These are phyloP conservation scores for Trichoderma sp. DNA, from an alignment of 2,329 filamentous ascomycete species.

Conservation along the genomic window DNA sequence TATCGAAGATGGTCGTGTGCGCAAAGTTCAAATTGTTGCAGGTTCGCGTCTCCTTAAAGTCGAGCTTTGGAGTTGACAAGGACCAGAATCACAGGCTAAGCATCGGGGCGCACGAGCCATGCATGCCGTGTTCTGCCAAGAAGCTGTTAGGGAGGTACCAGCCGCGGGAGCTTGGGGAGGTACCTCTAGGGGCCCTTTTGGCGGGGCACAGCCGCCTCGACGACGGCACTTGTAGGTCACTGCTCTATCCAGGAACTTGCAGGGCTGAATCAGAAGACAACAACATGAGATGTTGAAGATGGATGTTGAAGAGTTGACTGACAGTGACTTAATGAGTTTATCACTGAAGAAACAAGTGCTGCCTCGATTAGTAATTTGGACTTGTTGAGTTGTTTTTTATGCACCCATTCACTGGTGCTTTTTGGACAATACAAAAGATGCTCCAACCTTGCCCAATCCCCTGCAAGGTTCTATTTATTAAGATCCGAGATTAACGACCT, in stretches of 20 bases:
- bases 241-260: neutral
- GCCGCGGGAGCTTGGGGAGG: neutral
- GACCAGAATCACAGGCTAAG: neutral
- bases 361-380: neutral
- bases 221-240: neutral
- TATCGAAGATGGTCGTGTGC: neutral
- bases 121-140: neutral
- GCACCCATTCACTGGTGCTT: neutral
- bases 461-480: neutral
- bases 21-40: neutral
- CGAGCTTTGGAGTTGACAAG: constrained; percentile 1
- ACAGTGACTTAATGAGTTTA: too few species aligned
- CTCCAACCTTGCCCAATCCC: neutral
- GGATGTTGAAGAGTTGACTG: neutral
- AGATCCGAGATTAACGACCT: neutral
- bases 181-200: neutral
- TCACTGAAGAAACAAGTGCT: neutral
- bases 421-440: neutral
- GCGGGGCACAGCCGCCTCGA: neutral
- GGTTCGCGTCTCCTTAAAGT: neutral
- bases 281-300: neutral
- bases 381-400: neutral
- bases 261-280: neutral
- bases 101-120: neutral
- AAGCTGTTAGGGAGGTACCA: neutral